Conservation (phyloP, 495 filamentous ascomycete species). For the Aspergillus panamensis region DNA sequence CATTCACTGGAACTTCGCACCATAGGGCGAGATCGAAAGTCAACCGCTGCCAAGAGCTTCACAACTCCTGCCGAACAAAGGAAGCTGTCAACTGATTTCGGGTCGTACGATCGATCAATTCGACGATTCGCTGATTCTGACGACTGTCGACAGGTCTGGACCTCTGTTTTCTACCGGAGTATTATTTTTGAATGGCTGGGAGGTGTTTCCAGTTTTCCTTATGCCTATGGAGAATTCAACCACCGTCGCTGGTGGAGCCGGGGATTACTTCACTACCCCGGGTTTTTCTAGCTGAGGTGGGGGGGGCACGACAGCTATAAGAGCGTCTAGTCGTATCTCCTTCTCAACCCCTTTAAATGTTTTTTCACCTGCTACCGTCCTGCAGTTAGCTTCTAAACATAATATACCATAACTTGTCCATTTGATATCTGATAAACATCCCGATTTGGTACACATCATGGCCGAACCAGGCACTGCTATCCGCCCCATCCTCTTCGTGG, state of each 20-base stretch:
- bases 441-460: background rate
- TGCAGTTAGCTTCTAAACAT: no score
- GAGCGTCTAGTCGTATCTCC: no score
- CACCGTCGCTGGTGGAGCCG: background rate
- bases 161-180: background rate
- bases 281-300: no score
- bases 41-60: background rate
- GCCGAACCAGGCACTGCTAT: background rate
- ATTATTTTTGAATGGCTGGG: background rate
- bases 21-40: background rate
- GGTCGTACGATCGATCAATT: background rate
- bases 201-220: background rate
- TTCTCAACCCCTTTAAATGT: no score
- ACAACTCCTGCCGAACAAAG: background rate
- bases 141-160: background rate
- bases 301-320: no score
- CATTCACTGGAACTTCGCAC: background rate
- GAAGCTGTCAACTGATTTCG: background rate
- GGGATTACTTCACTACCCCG: background rate
- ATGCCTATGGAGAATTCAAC: background rate
- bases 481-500: slow-evolving; percentile 11
- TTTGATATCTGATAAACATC: background rate
- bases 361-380: no score
- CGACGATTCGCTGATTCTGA: background rate
- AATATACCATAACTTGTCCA: background rate